Base-by-base conservation (phyloP, 441 rosid species). In the Pelargonium citronellum region DNA sequence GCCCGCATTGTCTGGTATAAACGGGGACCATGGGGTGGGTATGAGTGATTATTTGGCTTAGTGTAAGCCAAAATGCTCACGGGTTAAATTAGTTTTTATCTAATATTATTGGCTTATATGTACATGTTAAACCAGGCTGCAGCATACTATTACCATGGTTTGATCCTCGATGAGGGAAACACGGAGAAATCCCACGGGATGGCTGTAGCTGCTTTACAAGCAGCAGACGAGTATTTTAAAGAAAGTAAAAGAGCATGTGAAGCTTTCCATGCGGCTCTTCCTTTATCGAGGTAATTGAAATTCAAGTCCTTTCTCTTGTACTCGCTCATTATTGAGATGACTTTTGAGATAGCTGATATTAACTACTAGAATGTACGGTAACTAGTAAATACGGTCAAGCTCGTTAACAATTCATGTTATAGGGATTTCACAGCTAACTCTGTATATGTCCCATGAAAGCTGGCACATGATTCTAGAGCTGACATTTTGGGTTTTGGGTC, bases 201-300 rank as follows among this genome's bases (percentile, higher is more conserved):
- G 99, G 95, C 97, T 9, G 91, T 89, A 58, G 99, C 98, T 78
- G 96, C 99, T 20, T 73, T 95, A 74, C 98, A 91, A 71, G 98
- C 96, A 51, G 97, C 98, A 66, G 95, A 91, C 13, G 95, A 88
- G 74, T 91, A 78, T 82, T 83, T 91, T 16, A 87, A 85, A 82
- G 98, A 89, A 79, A 89, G 99, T 78, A 88, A 86, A 79, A 87
- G 82, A 84, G 84, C 91, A 7, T 79, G 86, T 62, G 96, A 85
- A 70, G 88, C 87, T 5, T 95, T 92, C 68, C 79, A 86, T 72
- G 73, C 86, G 2, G 83, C 87, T 77, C 78, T 87, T 66, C 99
- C 99, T 66, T 75, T 83, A 64, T 92, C 99, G 73, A 88, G 98
- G 99, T 92, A 86, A 73, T 66, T 30, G 37, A 12, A 34, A 37